phyloP scores from a whole-genome alignment of 2,329 filamentous ascomycete genomes.

The Diplodia seriata region DNA sequence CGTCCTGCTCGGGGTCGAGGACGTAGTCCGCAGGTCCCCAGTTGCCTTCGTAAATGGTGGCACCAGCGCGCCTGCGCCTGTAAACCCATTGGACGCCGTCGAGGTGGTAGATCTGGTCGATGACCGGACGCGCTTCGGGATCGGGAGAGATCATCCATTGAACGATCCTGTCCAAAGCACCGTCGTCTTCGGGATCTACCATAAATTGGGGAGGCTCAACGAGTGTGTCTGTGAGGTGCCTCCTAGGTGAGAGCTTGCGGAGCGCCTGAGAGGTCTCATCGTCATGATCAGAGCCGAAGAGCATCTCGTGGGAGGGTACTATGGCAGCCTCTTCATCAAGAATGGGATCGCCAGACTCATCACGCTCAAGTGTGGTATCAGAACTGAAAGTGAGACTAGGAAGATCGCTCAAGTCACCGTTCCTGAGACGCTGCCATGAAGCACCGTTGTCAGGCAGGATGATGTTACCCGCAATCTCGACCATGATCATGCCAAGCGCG shows the following conservation, averaged over 20 bases:
- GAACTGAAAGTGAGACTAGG: conserved; percentile 84
- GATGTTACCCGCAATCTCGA: conserved; percentile 94
- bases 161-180: conserved; percentile 84
- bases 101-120: conserved; percentile 74
- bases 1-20: conserved; percentile 58
- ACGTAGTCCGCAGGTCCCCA: conserved; percentile 82
- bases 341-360: conserved; percentile 73
- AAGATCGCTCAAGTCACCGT: conserved; percentile 86
- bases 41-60: conserved; percentile 95
- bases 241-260: conserved; percentile 38
- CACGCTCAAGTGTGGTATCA: conserved; percentile 73
- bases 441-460: conserved; percentile 90
- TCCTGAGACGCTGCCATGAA: conserved; percentile 87
- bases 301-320: conserved; percentile 45
- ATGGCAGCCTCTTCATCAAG: conserved; percentile 33
- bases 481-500: conserved; percentile 89
- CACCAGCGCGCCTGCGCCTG: conserved; percentile 77
- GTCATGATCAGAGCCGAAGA: conserved; percentile 39
- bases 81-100: conserved; percentile 83
- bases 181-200: conserved; percentile 73
- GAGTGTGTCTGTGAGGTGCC: conserved; percentile 59
- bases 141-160: conserved; percentile 85
- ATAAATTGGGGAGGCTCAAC: conserved; percentile 84
- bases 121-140: conserved; percentile 73
- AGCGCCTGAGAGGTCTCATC: conserved; percentile 51